Evolutionary conservation across 257 asterid genomes (phyloP).

Genomic region (Solanum chilense): DNA sequence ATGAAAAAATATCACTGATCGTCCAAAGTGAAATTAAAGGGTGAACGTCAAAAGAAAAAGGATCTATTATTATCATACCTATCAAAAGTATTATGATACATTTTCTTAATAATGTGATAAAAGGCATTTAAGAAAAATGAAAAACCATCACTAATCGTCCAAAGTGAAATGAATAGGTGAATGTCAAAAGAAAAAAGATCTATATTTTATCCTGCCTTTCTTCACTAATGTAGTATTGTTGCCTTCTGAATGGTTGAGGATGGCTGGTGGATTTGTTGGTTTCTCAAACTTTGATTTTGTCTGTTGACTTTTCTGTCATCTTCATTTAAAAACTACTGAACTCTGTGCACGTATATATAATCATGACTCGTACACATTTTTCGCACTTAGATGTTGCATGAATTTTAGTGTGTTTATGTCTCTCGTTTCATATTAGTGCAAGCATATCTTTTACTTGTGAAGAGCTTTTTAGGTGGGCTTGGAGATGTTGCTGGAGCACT

Average conservation of each 20-base stretch:
- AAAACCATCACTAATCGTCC: background rate
- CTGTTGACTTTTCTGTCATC: background rate
- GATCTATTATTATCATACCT: background rate
- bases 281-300: background rate
- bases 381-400: background rate
- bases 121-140: background rate
- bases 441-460: background rate
- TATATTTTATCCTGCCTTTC: background rate
- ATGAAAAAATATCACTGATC: background rate
- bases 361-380: background rate
- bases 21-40: background rate
- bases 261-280: background rate
- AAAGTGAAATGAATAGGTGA: background rate
- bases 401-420: background rate
- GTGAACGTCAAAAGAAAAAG: background rate
- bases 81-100: background rate
- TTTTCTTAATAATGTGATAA: background rate
- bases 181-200: background rate
- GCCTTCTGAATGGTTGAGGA: background rate
- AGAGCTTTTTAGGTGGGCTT: slow-evolving; percentile 70
- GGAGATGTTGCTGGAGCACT: slow-evolving; percentile 99
- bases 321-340: background rate
- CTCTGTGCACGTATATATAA: background rate
- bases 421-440: background rate
- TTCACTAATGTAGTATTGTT: background rate